Percentiles rank a stretch among this genome's conserved stretches.
phyloP scores from a whole-genome alignment of 2,329 filamentous ascomycete species.

The Stachybotrys chlorohalonatus region DNA sequence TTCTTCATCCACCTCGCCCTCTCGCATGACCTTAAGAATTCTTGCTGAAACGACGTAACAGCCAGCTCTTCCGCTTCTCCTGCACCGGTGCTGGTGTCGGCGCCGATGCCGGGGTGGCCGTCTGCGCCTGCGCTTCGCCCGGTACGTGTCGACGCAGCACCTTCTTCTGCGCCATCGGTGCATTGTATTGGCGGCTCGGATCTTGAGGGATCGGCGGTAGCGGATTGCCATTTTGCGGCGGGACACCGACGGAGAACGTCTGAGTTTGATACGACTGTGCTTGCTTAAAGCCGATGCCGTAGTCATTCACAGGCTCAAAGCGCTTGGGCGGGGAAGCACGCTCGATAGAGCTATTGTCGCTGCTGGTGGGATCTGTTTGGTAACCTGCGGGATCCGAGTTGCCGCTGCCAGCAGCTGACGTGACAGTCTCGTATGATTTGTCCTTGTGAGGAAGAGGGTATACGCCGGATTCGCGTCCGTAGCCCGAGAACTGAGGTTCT shows the following conservation, averaged over 20 bases:
- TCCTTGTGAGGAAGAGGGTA: constrained; percentile 57
- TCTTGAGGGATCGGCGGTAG: constrained; percentile 14
- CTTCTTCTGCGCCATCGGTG: constrained; percentile 18
- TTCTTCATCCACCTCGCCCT: background rate
- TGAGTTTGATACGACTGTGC: constrained; percentile 31
- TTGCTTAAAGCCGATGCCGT: constrained; percentile 51
- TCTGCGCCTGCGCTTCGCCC: constrained; percentile 15
- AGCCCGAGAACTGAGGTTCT: constrained; percentile 32
- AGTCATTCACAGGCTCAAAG: constrained; percentile 48
- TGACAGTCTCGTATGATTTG: constrained; percentile 79
- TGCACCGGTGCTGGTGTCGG: constrained; percentile 15
- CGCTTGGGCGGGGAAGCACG: constrained; percentile 45
- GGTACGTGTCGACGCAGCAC: constrained; percentile 16
- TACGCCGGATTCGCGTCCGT: constrained; percentile 33
- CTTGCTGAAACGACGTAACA: constrained; percentile 73
- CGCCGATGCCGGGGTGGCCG: constrained; percentile 10
- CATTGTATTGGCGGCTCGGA: constrained; percentile 7
- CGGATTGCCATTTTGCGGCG: constrained; percentile 11
- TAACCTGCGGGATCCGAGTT: constrained; percentile 70
- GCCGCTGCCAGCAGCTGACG: constrained; percentile 65
- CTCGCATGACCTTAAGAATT: constrained; percentile 8
- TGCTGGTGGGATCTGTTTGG: constrained; percentile 76
- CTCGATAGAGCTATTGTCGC: constrained; percentile 86
- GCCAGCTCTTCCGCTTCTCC: constrained; percentile 87
- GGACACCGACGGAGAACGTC: constrained; percentile 24